Conservation (phyloP, 1,139 yeast species). For the Meyerozyma guilliermondii region DNA sequence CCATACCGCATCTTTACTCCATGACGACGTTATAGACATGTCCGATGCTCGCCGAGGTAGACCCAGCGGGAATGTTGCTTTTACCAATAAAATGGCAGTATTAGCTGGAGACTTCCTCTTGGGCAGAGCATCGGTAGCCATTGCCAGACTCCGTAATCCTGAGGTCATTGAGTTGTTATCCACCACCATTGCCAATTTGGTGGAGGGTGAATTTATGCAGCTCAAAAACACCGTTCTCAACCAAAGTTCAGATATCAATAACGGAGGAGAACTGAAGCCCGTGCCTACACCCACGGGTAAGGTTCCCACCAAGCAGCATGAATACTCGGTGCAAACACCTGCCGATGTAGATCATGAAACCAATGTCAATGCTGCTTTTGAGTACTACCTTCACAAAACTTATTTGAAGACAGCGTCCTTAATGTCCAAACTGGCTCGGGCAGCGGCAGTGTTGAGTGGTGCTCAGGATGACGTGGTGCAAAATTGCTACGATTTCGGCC, state of each 20-base stretch:
- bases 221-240: constrained; percentile 78
- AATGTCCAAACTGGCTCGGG: constrained; percentile 92
- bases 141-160: constrained; percentile 89
- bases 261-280: constrained; percentile 44
- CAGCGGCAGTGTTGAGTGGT: constrained; percentile 91
- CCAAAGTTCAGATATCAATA: constrained; percentile 42
- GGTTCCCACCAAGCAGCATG: constrained; percentile 56
- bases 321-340: constrained; percentile 47
- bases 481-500: constrained; percentile 84
- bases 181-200: constrained; percentile 92
- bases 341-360: constrained; percentile 55
- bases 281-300: constrained; percentile 63
- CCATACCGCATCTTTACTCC: constrained; percentile 93
- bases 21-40: constrained; percentile 95
- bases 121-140: constrained; percentile 94
- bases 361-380: constrained; percentile 82
- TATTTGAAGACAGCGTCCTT: constrained; percentile 92
- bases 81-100: constrained; percentile 95
- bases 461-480: constrained; percentile 72
- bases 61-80: constrained; percentile 89
- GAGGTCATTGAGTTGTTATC: constrained; percentile 94
- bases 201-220: constrained; percentile 98
- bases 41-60: constrained; percentile 88
- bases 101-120: constrained; percentile 93
- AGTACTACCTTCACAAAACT: constrained; percentile 91